phyloP scores from a whole-genome alignment of 257 asterid genomes.

The Scutellaria minor region DNA sequence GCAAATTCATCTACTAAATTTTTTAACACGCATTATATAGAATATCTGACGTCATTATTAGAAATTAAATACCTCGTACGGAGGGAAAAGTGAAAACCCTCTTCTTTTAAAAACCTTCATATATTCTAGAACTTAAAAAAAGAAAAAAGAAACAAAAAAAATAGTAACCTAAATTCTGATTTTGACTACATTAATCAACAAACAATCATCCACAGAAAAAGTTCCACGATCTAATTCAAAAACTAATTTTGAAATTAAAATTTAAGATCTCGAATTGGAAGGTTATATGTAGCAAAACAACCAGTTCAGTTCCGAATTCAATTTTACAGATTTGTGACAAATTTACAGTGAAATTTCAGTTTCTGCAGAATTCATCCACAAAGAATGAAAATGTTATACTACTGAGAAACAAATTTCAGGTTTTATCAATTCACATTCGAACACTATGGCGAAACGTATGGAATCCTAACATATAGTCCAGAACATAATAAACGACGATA shows the following conservation, averaged over 20 bases:
- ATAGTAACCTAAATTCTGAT: too few species aligned
- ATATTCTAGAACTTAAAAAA: too few species aligned
- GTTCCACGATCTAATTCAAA: neutral
- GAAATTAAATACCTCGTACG: too few species aligned
- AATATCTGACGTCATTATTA: too few species aligned
- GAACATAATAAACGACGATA: neutral
- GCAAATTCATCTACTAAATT: too few species aligned
- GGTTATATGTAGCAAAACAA: neutral
- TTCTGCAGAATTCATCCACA: neutral
- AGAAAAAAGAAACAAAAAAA: too few species aligned
- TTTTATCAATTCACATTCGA: neutral
- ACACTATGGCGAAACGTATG: neutral
- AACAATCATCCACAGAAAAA: neutral
- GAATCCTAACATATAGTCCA: slow-evolving; percentile 4
- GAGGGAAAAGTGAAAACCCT: too few species aligned
- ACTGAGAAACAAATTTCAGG: neutral
- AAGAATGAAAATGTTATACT: neutral
- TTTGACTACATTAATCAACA: neutral
- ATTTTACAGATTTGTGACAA: neutral
- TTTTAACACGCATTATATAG: too few species aligned
- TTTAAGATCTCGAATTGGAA: neutral
- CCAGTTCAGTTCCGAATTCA: neutral
- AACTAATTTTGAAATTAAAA: neutral
- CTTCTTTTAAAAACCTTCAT: too few species aligned
- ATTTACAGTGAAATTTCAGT: neutral